phyloP scores from a whole-genome alignment of 805 yeast genomes.

The Candida rishiriensis region DNA sequence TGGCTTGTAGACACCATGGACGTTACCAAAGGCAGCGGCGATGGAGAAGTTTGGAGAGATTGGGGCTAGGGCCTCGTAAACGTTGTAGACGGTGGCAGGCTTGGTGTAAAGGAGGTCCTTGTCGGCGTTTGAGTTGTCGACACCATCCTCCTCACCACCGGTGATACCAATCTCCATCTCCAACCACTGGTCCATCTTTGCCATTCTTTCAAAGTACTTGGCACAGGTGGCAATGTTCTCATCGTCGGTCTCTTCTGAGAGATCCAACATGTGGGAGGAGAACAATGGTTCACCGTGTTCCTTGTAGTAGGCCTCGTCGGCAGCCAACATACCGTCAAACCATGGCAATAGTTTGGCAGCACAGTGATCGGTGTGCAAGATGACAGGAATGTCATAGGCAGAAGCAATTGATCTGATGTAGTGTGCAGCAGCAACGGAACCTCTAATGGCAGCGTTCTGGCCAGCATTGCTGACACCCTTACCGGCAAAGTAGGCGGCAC shows the following conservation, averaged over 20 bases:
- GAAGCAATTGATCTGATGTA: slow-evolving; percentile 97
- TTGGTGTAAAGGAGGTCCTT: slow-evolving; percentile 87
- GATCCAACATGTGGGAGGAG: slow-evolving; percentile 98
- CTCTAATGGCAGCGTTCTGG: slow-evolving; percentile 92
- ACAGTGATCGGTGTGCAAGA: slow-evolving; percentile 98
- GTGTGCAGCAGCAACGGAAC: slow-evolving; percentile 96
- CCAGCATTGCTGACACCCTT: slow-evolving; percentile 94
- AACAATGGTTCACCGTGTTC: slow-evolving; percentile 89
- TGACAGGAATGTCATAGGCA: slow-evolving; percentile 92
- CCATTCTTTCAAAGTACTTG: slow-evolving; percentile 90
- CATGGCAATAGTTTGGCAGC: slow-evolving; percentile 97
- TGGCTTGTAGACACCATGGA: slow-evolving; percentile 99
- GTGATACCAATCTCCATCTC: slow-evolving; percentile 99
- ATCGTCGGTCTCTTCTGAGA: slow-evolving; percentile 94
- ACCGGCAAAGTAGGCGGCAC: slow-evolving; percentile 99
- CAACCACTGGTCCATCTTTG: slow-evolving; percentile 94
- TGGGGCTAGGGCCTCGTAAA: slow-evolving; percentile 83
- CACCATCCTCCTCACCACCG: slow-evolving; percentile 99
- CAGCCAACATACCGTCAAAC: slow-evolving; percentile 97
- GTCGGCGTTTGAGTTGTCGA: slow-evolving; percentile 91
- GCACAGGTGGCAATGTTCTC: slow-evolving; percentile 93
- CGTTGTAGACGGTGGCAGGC: slow-evolving; percentile 91
- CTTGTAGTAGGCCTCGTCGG: slow-evolving; percentile 90
- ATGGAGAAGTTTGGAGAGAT: slow-evolving; percentile 97
- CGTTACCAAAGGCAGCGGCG: slow-evolving; percentile 99